Evolutionary conservation across 805 yeast genomes (phyloP).

Genomic region (Kodamaea jinghongensis): DNA sequence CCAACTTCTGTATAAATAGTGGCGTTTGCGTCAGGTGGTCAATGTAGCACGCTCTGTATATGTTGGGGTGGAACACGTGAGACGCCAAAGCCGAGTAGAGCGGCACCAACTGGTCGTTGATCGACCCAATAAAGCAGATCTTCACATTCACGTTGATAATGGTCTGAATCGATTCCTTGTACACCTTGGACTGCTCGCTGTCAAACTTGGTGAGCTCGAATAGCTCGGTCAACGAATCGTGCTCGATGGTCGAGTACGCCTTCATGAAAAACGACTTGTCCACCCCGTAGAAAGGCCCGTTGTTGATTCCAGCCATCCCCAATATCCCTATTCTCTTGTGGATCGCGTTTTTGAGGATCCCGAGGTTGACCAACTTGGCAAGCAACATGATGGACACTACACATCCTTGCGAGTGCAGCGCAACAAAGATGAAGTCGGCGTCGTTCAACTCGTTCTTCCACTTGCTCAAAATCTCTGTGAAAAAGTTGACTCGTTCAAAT

Average conservation of each 20-base stretch:
- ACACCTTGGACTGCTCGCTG: conserved; percentile 67
- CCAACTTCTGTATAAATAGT: conserved; percentile 68
- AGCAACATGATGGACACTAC: conserved; percentile 83
- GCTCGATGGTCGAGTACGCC: conserved; percentile 88
- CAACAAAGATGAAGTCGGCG: conserved; percentile 87
- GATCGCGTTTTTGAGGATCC: conserved; percentile 36
- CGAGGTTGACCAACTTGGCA: conserved; percentile 68
- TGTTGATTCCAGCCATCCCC: conserved; percentile 94
- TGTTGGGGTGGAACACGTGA: conserved; percentile 84
- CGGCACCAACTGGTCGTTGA: conserved; percentile 93
- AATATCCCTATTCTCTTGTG: conserved; percentile 61
- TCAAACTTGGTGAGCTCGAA: conserved; percentile 83
- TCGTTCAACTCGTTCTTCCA: conserved; percentile 57
- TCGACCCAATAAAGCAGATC: conserved; percentile 78
- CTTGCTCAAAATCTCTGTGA: conserved; percentile 65
- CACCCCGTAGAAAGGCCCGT: conserved; percentile 90
- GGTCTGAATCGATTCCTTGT: conserved; percentile 62
- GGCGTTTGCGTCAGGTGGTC: conserved; percentile 82
- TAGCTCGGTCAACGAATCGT: conserved; percentile 78
- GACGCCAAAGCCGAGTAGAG: conserved; percentile 81
- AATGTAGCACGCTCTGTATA: conserved; percentile 83
- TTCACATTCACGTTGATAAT: conserved; percentile 72
- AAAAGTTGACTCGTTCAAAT: conserved; percentile 78
- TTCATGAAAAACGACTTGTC: conserved; percentile 81
- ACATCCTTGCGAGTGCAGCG: conserved; percentile 94